Percentiles rank a stretch among this genome's conserved stretches.
phyloP scores from a whole-genome alignment of 805 yeast species.

The Saturnispora sanitii region DNA sequence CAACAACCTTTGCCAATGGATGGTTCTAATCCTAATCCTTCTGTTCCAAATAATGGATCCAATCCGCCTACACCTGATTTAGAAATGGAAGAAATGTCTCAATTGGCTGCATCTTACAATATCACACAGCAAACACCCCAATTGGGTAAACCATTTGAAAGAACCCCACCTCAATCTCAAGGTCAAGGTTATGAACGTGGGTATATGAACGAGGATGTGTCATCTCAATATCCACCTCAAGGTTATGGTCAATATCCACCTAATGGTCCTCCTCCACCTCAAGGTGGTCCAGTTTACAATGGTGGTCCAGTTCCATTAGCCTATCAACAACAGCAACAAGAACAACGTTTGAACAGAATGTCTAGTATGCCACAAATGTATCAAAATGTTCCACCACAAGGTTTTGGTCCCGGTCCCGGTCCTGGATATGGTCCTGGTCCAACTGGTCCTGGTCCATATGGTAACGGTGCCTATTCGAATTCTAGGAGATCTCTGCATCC shows the following conservation, averaged over 20 bases:
- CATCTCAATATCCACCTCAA: too few relatives aligned
- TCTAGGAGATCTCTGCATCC: not conserved
- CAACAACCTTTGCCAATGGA: too few relatives aligned
- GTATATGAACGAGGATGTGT: too few relatives aligned
- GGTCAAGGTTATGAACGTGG: constrained; percentile 1
- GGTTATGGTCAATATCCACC: too few relatives aligned
- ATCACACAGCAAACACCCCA: constrained; percentile 21
- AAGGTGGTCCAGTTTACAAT: too few relatives aligned
- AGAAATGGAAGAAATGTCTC: constrained; percentile 25
- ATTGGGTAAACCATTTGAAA: constrained; percentile 7
- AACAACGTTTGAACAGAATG: constrained; percentile 6
- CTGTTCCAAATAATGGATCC: constrained; percentile 7
- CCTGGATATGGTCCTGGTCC: constrained; percentile 19
- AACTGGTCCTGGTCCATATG: constrained; percentile 20
- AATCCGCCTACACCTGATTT: constrained; percentile 16
- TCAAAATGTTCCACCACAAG: not conserved
- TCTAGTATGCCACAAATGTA: constrained; percentile 1
- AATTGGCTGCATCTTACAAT: constrained; percentile 24
- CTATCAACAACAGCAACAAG: not conserved
- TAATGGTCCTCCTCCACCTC: too few relatives aligned
- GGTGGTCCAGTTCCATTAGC: too few relatives aligned
- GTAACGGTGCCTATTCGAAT: not conserved
- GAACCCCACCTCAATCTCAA: constrained; percentile 1
- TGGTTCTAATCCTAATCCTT: not conserved
- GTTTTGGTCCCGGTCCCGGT: constrained; percentile 18